phyloP scores from a whole-genome alignment of 2,329 filamentous ascomycete genomes.

The Pseudogymnoascus sp. region DNA sequence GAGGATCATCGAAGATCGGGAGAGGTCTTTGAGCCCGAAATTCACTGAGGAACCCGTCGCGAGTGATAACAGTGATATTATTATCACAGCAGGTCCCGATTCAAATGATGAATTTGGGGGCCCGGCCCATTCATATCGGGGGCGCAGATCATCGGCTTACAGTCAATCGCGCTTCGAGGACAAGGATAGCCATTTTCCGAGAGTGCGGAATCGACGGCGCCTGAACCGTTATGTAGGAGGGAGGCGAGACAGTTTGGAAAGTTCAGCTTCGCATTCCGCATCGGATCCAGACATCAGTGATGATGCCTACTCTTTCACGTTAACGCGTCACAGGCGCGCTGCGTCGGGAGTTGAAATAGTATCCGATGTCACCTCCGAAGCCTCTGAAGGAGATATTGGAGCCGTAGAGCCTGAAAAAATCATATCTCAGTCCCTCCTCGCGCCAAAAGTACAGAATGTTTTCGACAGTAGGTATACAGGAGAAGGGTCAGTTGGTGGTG shows the following conservation, averaged over 20 bases:
- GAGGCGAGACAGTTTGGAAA: neutral
- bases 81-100: slow-evolving; percentile 4
- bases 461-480: slow-evolving; percentile 6
- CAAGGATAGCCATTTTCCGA: neutral
- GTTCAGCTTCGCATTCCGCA: neutral
- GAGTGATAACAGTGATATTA: slow-evolving; percentile 6
- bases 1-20: neutral
- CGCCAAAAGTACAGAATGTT: neutral
- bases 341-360: neutral
- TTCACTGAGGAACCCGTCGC: neutral
- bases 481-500: neutral
- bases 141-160: neutral
- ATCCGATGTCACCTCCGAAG: neutral
- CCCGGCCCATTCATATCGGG: neutral
- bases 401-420: neutral
- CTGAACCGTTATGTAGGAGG: neutral
- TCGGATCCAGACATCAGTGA: neutral
- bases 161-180: neutral
- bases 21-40: neutral
- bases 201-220: neutral
- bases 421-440: neutral
- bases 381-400: neutral
- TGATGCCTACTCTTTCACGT: slow-evolving; percentile 2
- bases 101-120: slow-evolving; percentile 1
- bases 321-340: neutral